Evolutionary conservation across 1,284 basidiomycete species (phyloP).

Genomic region (Sporisorium scitamineum): DNA sequence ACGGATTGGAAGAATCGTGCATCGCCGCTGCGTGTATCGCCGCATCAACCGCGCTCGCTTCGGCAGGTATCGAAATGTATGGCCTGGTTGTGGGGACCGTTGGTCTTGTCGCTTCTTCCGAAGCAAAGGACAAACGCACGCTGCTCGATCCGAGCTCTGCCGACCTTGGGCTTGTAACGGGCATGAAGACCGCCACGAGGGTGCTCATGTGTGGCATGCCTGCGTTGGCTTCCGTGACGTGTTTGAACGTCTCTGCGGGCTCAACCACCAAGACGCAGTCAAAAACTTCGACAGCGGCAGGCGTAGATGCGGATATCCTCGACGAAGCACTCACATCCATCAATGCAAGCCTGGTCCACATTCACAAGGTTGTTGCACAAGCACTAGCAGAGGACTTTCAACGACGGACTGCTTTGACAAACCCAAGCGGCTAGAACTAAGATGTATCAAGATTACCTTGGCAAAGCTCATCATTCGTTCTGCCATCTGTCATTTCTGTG

Average conservation of each 20-base stretch:
- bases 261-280: not conserved
- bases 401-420: slow-evolving; percentile 28
- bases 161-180: slow-evolving; percentile 74
- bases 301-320: slow-evolving; percentile 18
- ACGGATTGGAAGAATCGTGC: slow-evolving; percentile 76
- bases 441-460: not conserved
- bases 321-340: slow-evolving; percentile 24
- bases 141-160: slow-evolving; percentile 83
- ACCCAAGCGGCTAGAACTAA: not conserved
- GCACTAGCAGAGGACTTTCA: slow-evolving; percentile 40
- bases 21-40: slow-evolving; percentile 77
- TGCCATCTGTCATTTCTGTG: not conserved
- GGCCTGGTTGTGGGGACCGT: slow-evolving; percentile 84
- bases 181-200: slow-evolving; percentile 33
- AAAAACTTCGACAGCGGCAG: not conserved
- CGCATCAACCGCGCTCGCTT: slow-evolving; percentile 87
- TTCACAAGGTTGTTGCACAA: slow-evolving; percentile 48
- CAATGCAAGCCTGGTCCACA: slow-evolving; percentile 38
- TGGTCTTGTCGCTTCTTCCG: slow-evolving; percentile 70
- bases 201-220: slow-evolving; percentile 86
- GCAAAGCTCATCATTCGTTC: not conserved
- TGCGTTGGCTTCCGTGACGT: slow-evolving; percentile 84
- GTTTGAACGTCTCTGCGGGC: slow-evolving; percentile 36
- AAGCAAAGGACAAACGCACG: slow-evolving; percentile 67
- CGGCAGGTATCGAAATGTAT: slow-evolving; percentile 87